Conservation (phyloP, 768 basidiomycete genomes). For the Zangia roseola region DNA sequence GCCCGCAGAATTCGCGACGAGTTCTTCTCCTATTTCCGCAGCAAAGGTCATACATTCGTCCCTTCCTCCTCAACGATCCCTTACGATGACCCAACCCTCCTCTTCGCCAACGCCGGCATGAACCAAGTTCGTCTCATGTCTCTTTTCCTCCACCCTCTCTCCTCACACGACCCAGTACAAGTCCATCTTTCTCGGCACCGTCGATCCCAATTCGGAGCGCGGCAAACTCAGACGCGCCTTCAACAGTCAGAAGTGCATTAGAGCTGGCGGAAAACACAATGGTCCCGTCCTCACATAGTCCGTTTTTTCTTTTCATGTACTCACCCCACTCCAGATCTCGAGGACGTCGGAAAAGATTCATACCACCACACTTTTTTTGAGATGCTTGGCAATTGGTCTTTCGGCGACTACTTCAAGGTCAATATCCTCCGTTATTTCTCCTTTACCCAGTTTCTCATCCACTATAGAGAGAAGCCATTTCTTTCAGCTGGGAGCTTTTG, state of each 20-base stretch:
- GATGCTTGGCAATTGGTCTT: conserved; percentile 99
- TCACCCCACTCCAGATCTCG: conserved; percentile 64
- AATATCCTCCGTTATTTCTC: conserved; percentile 6
- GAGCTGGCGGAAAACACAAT: conserved; percentile 99
- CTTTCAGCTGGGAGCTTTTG: conserved; percentile 92
- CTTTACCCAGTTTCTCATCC: conserved; percentile 6
- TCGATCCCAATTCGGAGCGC: conserved; percentile 92
- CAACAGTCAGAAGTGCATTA: conserved; percentile 97
- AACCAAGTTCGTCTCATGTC: conserved; percentile 62
- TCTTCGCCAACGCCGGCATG: conserved; percentile 99
- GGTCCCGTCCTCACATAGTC: conserved; percentile 45
- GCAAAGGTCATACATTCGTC: conserved; percentile 81
- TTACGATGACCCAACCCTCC: conserved; percentile 94
- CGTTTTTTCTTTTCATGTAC: not conserved
- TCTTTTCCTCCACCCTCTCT: not conserved
- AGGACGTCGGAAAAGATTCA: conserved; percentile 98
- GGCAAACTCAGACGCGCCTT: conserved; percentile 89
- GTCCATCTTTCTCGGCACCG: conserved; percentile 95
- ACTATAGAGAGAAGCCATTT: conserved; percentile 84
- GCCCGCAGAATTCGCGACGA: conserved; percentile 81
- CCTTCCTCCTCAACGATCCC: conserved; percentile 92
- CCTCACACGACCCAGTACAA: conserved; percentile 67
- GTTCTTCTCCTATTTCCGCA: conserved; percentile 87
- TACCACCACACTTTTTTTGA: conserved; percentile 99
- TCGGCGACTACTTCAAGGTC: conserved; percentile 99